Evolutionary conservation across 2,329 filamentous ascomycete genomes (phyloP).

Genomic region (Colletotrichum musicola): DNA sequence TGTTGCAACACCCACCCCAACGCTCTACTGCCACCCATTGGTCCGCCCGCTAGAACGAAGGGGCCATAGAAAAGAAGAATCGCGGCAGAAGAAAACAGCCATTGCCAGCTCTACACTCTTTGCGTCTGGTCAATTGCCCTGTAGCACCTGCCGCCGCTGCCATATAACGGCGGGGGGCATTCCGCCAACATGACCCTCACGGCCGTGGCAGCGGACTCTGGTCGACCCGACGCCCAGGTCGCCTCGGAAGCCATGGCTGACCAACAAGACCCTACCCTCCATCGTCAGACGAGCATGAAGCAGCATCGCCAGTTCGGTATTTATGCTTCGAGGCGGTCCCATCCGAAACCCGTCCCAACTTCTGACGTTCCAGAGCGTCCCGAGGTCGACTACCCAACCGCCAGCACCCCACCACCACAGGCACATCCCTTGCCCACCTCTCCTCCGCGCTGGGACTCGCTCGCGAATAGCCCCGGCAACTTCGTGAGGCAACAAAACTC

Average conservation of each 20-base stretch:
- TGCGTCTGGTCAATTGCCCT: constrained; percentile 5
- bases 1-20: constrained; percentile 12
- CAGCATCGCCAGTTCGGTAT: constrained; percentile 40
- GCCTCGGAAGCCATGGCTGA: constrained; percentile 23
- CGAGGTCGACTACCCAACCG: constrained; percentile 34
- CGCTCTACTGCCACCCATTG: too few species aligned
- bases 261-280: constrained; percentile 33
- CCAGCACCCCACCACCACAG: constrained; percentile 43
- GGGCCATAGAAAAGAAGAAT: constrained; percentile 30
- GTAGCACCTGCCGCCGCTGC: constrained; percentile 31
- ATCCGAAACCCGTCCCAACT: constrained; percentile 38
- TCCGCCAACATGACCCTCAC: constrained; percentile 38
- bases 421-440: constrained; percentile 52
- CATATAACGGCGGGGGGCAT: constrained; percentile 35
- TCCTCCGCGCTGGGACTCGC: constrained; percentile 61
- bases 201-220: constrained; percentile 41
- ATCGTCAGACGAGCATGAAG: constrained; percentile 36
- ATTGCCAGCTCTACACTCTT: constrained; percentile 3
- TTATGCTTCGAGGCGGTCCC: constrained; percentile 39
- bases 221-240: constrained; percentile 27
- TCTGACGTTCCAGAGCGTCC: constrained; percentile 37
- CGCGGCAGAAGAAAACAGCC: background rate
- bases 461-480: constrained; percentile 43
- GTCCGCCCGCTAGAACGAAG: background rate
- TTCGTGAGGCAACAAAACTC: constrained; percentile 37